Evolutionary conservation across 2,329 filamentous ascomycete genomes (phyloP).

Genomic region (Colletotrichum sp.): DNA sequence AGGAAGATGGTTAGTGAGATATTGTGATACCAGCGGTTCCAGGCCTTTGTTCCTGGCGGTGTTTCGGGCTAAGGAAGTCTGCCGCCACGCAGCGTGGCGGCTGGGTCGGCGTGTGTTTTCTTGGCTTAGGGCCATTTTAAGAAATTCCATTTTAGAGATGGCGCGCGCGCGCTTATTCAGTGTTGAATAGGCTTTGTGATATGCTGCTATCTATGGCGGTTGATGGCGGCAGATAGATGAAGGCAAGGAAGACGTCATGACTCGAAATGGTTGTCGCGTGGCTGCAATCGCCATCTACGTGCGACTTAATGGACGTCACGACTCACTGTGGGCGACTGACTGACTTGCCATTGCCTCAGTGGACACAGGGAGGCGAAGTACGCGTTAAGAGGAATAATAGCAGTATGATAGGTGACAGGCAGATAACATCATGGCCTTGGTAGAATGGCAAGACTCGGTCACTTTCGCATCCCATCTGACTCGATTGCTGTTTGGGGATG

Average conservation of each 20-base stretch:
- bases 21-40: background rate
- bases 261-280: background rate
- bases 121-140: background rate
- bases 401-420: background rate
- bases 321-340: background rate
- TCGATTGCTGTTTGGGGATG: conserved; percentile 6
- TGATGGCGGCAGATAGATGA: background rate
- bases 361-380: background rate
- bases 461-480: background rate
- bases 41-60: conserved; percentile 1
- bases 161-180: background rate
- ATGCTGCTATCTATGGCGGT: background rate
- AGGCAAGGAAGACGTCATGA: background rate
- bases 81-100: background rate
- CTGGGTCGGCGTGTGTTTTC: background rate
- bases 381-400: background rate
- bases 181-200: background rate
- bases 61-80: conserved; percentile 8
- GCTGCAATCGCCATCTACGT: background rate
- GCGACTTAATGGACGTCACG: background rate
- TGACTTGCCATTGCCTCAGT: background rate
- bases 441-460: background rate
- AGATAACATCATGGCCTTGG: background rate
- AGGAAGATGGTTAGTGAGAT: background rate
- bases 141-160: background rate